Base-by-base conservation (phyloP, 1,284 basidiomycete species). In the Chiua sp. region DNA sequence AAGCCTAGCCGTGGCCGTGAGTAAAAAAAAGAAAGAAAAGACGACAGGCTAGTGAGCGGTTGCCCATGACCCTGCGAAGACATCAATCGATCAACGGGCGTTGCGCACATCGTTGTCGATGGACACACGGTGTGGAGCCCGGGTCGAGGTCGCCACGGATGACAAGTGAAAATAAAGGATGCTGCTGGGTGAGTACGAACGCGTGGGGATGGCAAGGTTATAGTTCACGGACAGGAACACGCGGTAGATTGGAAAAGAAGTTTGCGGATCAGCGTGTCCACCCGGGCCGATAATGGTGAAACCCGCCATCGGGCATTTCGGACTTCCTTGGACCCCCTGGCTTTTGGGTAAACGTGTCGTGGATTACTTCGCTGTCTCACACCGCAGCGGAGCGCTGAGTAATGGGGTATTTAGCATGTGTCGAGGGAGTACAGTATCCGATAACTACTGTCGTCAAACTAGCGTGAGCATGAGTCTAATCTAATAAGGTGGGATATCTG, bases 381-480 rank as follows among this genome's bases (percentile, higher is more conserved):
- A 42, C 39, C 18, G 18, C 20, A 42, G 8, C 3, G 20, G 18
- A 42, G 20, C 20, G 39, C 18, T 42, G 20, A n/a, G 39, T n/a
- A 42, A 37, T 37, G 35, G 30, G 18, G 39, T 42, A 42, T 42
- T 8, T 42, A 42, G 39, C 39, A 42, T 42, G 49, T 48, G 53
- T 39, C 28, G 7, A 56, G 30, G 35, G 50, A 10, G 26, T 57
- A 47, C 63, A 62, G 30, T 52, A 55, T 42, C 47, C 56, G 35
- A 7, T 35, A 51, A 37, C 28, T 50, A 46, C 32, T 35, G 30
- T 53, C 56, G 12, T 55, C 47, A 44, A 37, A 56, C 37, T 55
- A 54, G 37, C 22, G 48, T 61, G 35, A 48, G 32, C 53, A 51
- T 7, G 39, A 22, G 53, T 20, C 11, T 64, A 68, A 55, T 64